A percentile compares a stretch with the other conserved stretches of the same genome.
Conservation (phyloP, 768 basidiomycete species). For the Tulasnella sp. region DNA sequence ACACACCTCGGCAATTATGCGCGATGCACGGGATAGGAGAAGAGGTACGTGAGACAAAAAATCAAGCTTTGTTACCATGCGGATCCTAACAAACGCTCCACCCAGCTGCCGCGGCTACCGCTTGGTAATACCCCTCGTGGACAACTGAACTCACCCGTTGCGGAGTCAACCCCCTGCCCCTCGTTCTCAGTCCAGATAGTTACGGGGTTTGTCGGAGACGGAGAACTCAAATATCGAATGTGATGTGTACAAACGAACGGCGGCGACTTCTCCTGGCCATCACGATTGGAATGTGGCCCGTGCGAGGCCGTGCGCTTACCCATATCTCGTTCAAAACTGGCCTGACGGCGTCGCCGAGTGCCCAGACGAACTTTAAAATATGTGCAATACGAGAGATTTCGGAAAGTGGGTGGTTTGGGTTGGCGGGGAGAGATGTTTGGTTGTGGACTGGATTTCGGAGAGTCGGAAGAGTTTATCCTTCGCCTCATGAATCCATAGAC, state of each 20-base stretch:
- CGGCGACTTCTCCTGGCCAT: too few species aligned
- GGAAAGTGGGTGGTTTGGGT: background rate
- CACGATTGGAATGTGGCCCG: too few species aligned
- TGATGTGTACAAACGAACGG: too few species aligned
- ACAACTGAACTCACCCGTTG: too few species aligned
- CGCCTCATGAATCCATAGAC: background rate
- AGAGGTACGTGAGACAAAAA: conserved; percentile 6
- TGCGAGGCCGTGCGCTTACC: too few species aligned
- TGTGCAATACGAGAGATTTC: background rate
- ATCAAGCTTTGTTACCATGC: background rate
- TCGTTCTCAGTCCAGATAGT: too few species aligned
- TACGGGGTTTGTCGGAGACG: too few species aligned
- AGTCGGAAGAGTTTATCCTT: conserved; percentile 6
- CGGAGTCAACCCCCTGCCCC: too few species aligned
- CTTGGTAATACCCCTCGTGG: background rate
- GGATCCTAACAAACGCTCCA: background rate
- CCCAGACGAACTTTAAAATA: background rate
- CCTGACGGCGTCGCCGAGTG: too few species aligned
- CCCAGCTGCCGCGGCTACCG: background rate
- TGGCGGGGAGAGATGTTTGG: background rate
- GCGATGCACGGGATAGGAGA: conserved; percentile 6
- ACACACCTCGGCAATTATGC: conserved; percentile 34
- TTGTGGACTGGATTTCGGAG: background rate
- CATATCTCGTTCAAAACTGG: too few species aligned
- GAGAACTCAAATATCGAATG: too few species aligned